phyloP scores from a whole-genome alignment of 139 green algal genomes.

The Chlamydomonas schloesseri region DNA sequence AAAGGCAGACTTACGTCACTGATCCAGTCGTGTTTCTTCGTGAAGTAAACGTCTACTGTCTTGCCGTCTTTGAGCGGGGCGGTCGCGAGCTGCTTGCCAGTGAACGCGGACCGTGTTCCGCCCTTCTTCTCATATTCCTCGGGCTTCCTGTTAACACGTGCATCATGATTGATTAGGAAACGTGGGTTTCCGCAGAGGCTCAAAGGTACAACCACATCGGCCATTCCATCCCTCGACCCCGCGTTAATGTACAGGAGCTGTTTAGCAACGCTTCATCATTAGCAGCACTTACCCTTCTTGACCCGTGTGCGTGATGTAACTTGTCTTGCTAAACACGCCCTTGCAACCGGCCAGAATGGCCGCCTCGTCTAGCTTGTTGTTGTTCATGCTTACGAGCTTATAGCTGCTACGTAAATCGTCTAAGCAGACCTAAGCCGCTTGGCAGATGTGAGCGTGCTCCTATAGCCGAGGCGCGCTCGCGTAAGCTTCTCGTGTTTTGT shows the following conservation, averaged over 20 bases:
- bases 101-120: slow-evolving; percentile 56
- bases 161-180: too few relatives aligned
- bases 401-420: too few relatives aligned
- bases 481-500: too few relatives aligned
- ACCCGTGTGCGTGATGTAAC: slow-evolving; percentile 81
- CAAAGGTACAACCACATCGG: too few relatives aligned
- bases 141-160: slow-evolving; percentile 58
- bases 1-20: slow-evolving; percentile 45
- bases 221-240: too few relatives aligned
- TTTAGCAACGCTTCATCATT: too few relatives aligned
- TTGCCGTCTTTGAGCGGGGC: slow-evolving; percentile 65
- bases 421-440: too few relatives aligned
- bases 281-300: slow-evolving; percentile 51
- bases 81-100: slow-evolving; percentile 77
- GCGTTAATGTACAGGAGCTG: too few relatives aligned
- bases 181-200: too few relatives aligned
- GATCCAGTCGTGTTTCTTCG: slow-evolving; percentile 82
- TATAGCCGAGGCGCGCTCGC: too few relatives aligned
- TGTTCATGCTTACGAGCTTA: slow-evolving; percentile 74
- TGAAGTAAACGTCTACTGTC: slow-evolving; percentile 80
- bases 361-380: slow-evolving; percentile 78
- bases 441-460: not conserved
- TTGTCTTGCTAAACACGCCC: slow-evolving; percentile 76
- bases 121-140: slow-evolving; percentile 68
- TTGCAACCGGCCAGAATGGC: slow-evolving; percentile 74